phyloP scores from a whole-genome alignment of 495 filamentous ascomycete genomes.

The Oleoguttula mirabilis region DNA sequence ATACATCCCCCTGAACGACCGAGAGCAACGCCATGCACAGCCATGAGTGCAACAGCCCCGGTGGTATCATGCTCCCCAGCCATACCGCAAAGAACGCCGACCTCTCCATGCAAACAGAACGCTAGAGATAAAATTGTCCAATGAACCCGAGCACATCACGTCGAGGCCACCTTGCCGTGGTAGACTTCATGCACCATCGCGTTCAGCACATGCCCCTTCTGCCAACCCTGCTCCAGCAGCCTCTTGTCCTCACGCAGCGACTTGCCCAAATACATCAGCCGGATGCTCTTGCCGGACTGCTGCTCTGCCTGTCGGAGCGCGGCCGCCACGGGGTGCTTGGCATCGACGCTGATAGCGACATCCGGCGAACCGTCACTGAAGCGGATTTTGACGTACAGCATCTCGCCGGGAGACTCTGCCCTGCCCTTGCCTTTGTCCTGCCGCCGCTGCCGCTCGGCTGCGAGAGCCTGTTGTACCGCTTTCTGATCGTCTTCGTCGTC shows the following conservation, averaged over 20 bases:
- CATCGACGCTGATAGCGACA: constrained; percentile 46
- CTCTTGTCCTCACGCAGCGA: constrained; percentile 56
- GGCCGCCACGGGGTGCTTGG: constrained; percentile 49
- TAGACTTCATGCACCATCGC: constrained; percentile 49
- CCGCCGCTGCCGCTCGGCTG: background rate
- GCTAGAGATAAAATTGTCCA: too few relatives aligned
- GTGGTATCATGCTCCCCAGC: too few relatives aligned
- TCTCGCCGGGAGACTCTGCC: constrained; percentile 32
- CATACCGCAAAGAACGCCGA: too few relatives aligned
- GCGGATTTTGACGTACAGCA: constrained; percentile 49
- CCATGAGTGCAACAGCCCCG: too few relatives aligned
- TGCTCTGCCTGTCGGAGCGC: constrained; percentile 52
- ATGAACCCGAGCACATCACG: too few relatives aligned
- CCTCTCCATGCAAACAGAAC: too few relatives aligned
- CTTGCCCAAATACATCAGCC: constrained; percentile 67
- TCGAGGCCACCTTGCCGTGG: too few relatives aligned
- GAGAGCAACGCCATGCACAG: too few relatives aligned
- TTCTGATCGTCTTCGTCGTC: constrained; percentile 25
- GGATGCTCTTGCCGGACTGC: constrained; percentile 47
- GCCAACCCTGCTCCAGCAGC: constrained; percentile 60
- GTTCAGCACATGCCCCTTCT: constrained; percentile 63
- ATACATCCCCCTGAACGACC: too few relatives aligned
- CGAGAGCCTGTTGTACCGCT: background rate
- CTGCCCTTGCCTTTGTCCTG: constrained; percentile 21
- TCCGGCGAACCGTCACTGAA: constrained; percentile 62